Evolutionary conservation across 2,329 filamentous ascomycete species (phyloP).

Genomic region (Chaetothyriales sp.): DNA sequence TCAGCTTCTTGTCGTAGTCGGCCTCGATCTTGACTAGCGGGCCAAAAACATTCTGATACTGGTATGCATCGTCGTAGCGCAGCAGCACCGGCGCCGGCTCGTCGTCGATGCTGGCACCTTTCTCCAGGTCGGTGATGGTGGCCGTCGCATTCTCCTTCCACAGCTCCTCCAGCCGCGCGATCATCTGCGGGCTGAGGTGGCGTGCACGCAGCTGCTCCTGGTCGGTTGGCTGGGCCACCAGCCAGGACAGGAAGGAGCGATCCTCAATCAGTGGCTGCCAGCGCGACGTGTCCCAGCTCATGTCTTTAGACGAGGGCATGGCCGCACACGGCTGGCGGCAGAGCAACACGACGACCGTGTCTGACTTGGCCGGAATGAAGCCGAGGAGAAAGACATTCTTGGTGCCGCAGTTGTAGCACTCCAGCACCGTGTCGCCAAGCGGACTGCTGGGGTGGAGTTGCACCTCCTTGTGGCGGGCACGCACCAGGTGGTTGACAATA

Average conservation of each 20-base stretch:
- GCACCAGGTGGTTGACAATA: conserved; percentile 95
- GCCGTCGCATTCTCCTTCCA: conserved; percentile 92
- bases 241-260: conserved; percentile 86
- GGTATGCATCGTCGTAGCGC: conserved; percentile 91
- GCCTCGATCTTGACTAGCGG: conserved; percentile 98
- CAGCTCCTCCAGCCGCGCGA: conserved; percentile 91
- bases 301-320: conserved; percentile 91
- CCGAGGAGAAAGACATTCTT: conserved; percentile 97
- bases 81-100: conserved; percentile 85
- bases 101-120: conserved; percentile 80
- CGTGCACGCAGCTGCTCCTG: conserved; percentile 91
- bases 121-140: conserved; percentile 82
- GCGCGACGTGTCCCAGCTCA: conserved; percentile 97
- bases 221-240: conserved; percentile 77
- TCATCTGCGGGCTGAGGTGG: conserved; percentile 85
- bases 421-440: conserved; percentile 86
- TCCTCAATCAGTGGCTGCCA: conserved; percentile 98
- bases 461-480: conserved; percentile 95
- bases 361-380: conserved; percentile 96
- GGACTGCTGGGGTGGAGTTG: conserved; percentile 88
- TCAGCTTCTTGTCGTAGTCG: conserved; percentile 96
- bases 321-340: conserved; percentile 94
- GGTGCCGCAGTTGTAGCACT: conserved; percentile 99
- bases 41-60: conserved; percentile 98
- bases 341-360: conserved; percentile 90